A percentile compares a stretch with the other conserved stretches of the same genome.
phyloP scores from a whole-genome alignment of 768 basidiomycete genomes.

The Mycena olivaceomarginata region DNA sequence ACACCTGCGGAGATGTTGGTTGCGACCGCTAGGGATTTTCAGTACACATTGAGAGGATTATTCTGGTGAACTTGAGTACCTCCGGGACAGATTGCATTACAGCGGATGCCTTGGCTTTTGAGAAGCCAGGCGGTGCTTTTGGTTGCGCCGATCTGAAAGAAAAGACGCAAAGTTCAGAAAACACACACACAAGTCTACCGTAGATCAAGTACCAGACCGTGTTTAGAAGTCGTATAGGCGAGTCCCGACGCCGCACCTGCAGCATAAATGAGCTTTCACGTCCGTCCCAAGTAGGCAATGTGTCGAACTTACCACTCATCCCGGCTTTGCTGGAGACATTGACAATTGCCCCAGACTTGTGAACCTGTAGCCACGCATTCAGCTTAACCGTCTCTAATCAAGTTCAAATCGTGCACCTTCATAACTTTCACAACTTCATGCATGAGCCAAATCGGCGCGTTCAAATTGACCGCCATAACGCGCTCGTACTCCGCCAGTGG shows the following conservation, averaged over 20 bases:
- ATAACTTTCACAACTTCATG: constrained; percentile 4
- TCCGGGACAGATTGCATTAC: constrained; percentile 10
- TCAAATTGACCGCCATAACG: constrained; percentile 5
- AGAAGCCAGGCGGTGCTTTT: not conserved
- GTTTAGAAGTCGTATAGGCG: constrained; percentile 2
- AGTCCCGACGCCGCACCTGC: not conserved
- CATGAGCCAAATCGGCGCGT: not conserved
- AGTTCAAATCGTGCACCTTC: constrained; percentile 5
- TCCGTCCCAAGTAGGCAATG: not conserved
- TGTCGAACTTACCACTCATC: not conserved
- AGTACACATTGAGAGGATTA: not conserved
- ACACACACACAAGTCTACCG: not conserved
- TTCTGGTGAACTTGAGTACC: not conserved
- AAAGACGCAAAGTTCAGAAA: not conserved
- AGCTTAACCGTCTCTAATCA: not conserved
- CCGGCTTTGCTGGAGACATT: constrained; percentile 3
- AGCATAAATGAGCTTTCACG: not conserved
- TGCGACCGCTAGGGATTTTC: not conserved
- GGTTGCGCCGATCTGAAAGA: constrained; percentile 2
- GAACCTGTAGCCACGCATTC: not conserved
- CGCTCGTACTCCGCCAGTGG: constrained; percentile 8
- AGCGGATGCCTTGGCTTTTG: constrained; percentile 16
- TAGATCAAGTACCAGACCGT: not conserved
- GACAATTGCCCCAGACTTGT: constrained; percentile 4
- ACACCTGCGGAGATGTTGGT: not conserved